Percentiles rank a stretch among this genome's conserved stretches.
These are phyloP conservation scores for Dactylellina cionopaga DNA, from an alignment of 2,329 filamentous ascomycete species.

Conservation along the genomic window DNA sequence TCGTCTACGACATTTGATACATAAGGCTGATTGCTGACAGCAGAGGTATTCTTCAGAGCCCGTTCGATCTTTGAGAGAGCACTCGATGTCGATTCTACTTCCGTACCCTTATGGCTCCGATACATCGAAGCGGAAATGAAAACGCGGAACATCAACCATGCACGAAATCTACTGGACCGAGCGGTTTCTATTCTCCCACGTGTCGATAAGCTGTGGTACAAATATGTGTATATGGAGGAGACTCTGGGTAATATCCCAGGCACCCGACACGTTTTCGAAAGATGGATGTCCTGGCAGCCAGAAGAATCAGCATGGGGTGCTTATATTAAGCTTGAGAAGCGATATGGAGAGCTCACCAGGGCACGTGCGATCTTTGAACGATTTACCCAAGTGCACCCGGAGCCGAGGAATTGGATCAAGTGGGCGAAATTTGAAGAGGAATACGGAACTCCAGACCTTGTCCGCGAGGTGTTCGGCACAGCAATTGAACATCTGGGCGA, in stretches of 20 bases:
- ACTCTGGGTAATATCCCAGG: slow-evolving; percentile 93
- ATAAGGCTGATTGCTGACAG: slow-evolving; percentile 52
- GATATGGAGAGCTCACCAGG: slow-evolving; percentile 89
- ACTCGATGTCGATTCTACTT: slow-evolving; percentile 88
- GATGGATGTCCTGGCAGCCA: slow-evolving; percentile 98
- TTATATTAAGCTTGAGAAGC: slow-evolving; percentile 96
- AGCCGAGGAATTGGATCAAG: slow-evolving; percentile 97
- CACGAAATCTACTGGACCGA: slow-evolving; percentile 89
- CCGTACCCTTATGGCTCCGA: slow-evolving; percentile 85
- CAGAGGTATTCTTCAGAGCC: slow-evolving; percentile 67
- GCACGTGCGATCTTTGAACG: slow-evolving; percentile 89
- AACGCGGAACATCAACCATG: slow-evolving; percentile 93
- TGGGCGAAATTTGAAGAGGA: slow-evolving; percentile 98
- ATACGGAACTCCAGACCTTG: slow-evolving; percentile 87
- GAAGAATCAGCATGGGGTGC: slow-evolving; percentile 94
- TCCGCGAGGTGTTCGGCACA: slow-evolving; percentile 88
- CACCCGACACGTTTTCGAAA: slow-evolving; percentile 91
- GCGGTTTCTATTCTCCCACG: slow-evolving; percentile 91
- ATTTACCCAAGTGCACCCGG: slow-evolving; percentile 91
- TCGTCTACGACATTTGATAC: not conserved
- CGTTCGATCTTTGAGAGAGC: slow-evolving; percentile 94
- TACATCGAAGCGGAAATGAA: slow-evolving; percentile 99
- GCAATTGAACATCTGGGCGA: slow-evolving; percentile 91
- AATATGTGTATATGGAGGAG: slow-evolving; percentile 99
- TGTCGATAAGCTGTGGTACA: slow-evolving; percentile 98